phyloP scores from a whole-genome alignment of 1,139 yeast species.

The Martiniozyma asiatica region DNA sequence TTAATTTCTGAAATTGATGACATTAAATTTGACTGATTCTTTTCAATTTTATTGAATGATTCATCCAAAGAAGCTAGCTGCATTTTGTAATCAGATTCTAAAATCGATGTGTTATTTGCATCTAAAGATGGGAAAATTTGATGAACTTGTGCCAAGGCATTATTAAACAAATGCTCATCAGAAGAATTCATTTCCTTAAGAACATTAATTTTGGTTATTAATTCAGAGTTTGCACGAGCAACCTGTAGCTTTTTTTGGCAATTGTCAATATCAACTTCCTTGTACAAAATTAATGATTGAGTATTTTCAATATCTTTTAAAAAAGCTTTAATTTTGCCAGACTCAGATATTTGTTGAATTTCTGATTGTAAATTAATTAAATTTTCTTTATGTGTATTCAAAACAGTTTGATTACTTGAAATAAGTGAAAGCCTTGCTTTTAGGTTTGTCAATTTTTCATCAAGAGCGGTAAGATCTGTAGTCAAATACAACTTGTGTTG shows the following conservation, averaged over 20 bases:
- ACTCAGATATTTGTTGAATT: slow-evolving; percentile 24
- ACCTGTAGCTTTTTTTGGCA: slow-evolving; percentile 37
- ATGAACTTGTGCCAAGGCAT: too few relatives aligned
- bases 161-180: too few relatives aligned
- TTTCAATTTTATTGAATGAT: not conserved
- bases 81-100: too few relatives aligned
- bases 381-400: slow-evolving; percentile 24
- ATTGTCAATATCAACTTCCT: slow-evolving; percentile 32
- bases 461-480: slow-evolving; percentile 26
- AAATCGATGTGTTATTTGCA: too few relatives aligned
- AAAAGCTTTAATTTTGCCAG: slow-evolving; percentile 22
- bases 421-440: slow-evolving; percentile 28
- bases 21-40: not conserved
- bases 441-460: slow-evolving; percentile 24
- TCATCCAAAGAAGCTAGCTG: too few relatives aligned
- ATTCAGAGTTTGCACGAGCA: slow-evolving; percentile 48
- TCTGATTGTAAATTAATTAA: too few relatives aligned
- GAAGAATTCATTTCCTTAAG: slow-evolving; percentile 27
- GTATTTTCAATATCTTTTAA: slow-evolving; percentile 29
- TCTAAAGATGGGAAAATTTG: not conserved
- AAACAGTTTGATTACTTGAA: slow-evolving; percentile 28
- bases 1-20: too few relatives aligned
- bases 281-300: slow-evolving; percentile 35
- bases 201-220: slow-evolving; percentile 38
- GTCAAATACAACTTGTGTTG: slow-evolving; percentile 30